Conservation (phyloP, 768 basidiomycete genomes). For the Mycena crocata region DNA sequence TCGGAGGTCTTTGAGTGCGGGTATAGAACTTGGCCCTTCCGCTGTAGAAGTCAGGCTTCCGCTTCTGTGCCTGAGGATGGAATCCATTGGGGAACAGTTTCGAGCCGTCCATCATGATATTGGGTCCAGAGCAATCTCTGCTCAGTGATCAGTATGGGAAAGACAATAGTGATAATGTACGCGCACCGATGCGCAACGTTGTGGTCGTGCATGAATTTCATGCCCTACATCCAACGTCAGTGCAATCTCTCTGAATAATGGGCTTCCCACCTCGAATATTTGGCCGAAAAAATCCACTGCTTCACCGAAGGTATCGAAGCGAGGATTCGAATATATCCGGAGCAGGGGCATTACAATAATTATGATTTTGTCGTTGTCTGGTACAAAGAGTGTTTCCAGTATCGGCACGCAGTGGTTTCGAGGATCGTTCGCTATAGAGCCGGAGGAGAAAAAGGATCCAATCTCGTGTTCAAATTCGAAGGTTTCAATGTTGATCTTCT, state of each 20-base stretch:
- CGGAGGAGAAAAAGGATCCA: conserved; percentile 31
- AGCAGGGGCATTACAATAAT: conserved; percentile 47
- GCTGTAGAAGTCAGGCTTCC: background rate
- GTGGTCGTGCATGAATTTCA: conserved; percentile 46
- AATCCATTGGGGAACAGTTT: conserved; percentile 40
- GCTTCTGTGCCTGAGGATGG: conserved; percentile 35
- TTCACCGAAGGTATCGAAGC: conserved; percentile 51
- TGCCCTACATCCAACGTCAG: too few relatives aligned
- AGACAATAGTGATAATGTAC: too few relatives aligned
- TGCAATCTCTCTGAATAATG: background rate
- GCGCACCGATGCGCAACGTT: conserved; percentile 43
- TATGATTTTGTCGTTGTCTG: conserved; percentile 33
- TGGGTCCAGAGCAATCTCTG: conserved; percentile 41
- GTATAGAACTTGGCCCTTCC: conserved; percentile 36
- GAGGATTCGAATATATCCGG: conserved; percentile 36
- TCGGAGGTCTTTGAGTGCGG: conserved; percentile 42
- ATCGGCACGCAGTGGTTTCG: conserved; percentile 51
- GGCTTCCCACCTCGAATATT: conserved; percentile 45
- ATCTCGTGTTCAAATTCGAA: conserved; percentile 50
- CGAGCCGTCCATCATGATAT: conserved; percentile 51
- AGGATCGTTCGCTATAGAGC: conserved; percentile 32
- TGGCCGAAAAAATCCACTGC: conserved; percentile 46
- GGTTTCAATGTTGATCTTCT: too few relatives aligned
- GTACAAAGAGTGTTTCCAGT: conserved; percentile 33
- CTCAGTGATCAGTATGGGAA: background rate